A percentile compares a stretch with the other conserved stretches of the same genome.
Evolutionary conservation across 2,329 filamentous ascomycete species (phyloP).

Genomic region (Septoria linicola): DNA sequence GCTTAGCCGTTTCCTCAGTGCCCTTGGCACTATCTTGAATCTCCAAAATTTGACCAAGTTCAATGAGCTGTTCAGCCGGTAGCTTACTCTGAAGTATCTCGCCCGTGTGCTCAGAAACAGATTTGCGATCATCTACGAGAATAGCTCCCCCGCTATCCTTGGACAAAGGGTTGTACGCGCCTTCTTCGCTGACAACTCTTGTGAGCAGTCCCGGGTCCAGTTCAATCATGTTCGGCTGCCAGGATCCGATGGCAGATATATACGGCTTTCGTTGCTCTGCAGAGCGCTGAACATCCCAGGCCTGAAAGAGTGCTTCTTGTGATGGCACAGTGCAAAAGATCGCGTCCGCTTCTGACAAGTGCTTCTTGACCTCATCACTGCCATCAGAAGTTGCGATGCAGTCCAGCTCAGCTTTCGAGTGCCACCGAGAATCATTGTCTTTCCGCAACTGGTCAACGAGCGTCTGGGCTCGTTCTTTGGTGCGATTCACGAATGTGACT

Average conservation of each 20-base stretch:
- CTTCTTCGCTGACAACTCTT: conserved; percentile 13
- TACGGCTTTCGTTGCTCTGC: conserved; percentile 21
- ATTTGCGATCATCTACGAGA: conserved; percentile 38
- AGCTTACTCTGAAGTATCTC: conserved; percentile 47
- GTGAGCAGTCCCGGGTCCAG: conserved; percentile 47
- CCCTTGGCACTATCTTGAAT: not conserved
- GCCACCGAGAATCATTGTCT: conserved; percentile 10
- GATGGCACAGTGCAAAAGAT: conserved; percentile 54
- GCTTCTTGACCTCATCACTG: conserved; percentile 25
- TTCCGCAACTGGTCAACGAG: conserved; percentile 10
- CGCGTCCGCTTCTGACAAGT: conserved; percentile 42
- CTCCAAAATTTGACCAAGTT: conserved; percentile 45
- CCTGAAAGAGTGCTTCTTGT: conserved; percentile 45
- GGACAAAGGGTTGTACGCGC: not conserved
- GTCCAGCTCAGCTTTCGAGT: conserved; percentile 2
- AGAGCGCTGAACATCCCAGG: conserved; percentile 13
- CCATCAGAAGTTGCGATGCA: not conserved
- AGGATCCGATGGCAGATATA: conserved; percentile 36
- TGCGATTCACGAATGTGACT: conserved; percentile 34
- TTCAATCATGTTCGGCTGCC: conserved; percentile 48
- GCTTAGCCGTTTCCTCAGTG: conserved; percentile 12
- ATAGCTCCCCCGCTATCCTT: conserved; percentile 17
- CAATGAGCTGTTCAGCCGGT: conserved; percentile 40
- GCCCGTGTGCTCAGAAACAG: conserved; percentile 48
- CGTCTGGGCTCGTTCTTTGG: conserved; percentile 8